Evolutionary conservation across 192 early-diverging fungal genomes (phyloP), one percentile per base, ranked within the genome.

Genomic region (Backusella tuberculispora): DNA sequence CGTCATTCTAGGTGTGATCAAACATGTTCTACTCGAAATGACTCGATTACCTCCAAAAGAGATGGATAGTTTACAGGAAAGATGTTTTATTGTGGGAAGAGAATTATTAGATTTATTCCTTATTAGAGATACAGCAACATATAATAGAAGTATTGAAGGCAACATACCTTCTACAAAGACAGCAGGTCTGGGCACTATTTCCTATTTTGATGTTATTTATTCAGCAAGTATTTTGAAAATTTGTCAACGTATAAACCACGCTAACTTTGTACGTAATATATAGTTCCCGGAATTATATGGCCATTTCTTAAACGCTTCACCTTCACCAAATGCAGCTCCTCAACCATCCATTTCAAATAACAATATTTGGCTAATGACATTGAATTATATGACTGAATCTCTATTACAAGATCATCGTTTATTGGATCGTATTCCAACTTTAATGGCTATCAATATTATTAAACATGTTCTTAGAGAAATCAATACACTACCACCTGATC

Each of bases 381-480:
- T 86, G 68, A 66, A 77, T 21, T 85, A 85, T 41, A 76, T 88
- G 71, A 67, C 81, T 0, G 78, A 74, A 17, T 83, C 83, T 50
- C 48, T 86, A 24, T 71, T 74, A 50, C 85, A 88, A 66, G 72
- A 84, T 44, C 64, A 47, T 43, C 76, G 78, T 43, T 77, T 83
- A 38, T 74, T 86, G 7, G 81, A 84, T 26, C 75, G 80, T 21
- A 85, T 86, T 45, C 77, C 84, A 2, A 76, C 83, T 2, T 60
- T 77, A 5, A 81, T 83, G 43, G 84, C 85, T 1, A 81, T 84
- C 8, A 79, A 79, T 1, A 85, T 88, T 44, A 83, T 89, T 17
- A 87, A 83, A 34, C 79, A 83, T 21, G 69, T 89, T 24, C 69
- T 88, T 29, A 80, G 82, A 71, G 81, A 86, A 46, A 84, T 86